A percentile compares a stretch with the other conserved stretches of the same genome.
Conservation (phyloP, 169 alveolate species). For the Plasmodium malariae region DNA sequence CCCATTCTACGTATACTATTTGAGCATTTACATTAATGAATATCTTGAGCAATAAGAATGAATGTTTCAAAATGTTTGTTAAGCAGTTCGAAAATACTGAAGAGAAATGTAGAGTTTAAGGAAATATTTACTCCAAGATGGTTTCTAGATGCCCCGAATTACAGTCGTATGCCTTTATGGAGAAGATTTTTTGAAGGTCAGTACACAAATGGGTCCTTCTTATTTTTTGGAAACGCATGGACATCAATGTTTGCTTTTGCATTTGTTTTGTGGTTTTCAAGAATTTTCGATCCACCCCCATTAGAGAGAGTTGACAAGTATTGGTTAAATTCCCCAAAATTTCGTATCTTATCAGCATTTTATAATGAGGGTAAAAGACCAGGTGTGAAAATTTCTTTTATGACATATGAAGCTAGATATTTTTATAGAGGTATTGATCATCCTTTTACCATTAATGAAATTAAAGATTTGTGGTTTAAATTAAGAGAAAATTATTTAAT, state of each 20-base stretch:
- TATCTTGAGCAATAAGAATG: constrained; percentile 24
- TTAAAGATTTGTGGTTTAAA: constrained; percentile 89
- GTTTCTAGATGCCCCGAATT: constrained; percentile 90
- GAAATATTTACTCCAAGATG: constrained; percentile 86
- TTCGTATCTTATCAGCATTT: constrained; percentile 89
- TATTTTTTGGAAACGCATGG: constrained; percentile 91
- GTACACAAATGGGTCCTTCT: constrained; percentile 85
- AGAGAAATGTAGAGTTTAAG: constrained; percentile 82
- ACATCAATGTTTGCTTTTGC: constrained; percentile 91
- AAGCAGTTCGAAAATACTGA: constrained; percentile 36
- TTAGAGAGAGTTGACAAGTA: constrained; percentile 89
- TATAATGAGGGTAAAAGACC: constrained; percentile 92
- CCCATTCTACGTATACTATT: no score
- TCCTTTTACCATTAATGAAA: constrained; percentile 90
- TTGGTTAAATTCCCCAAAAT: constrained; percentile 90
- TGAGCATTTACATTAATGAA: no score
- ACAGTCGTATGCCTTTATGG: constrained; percentile 89
- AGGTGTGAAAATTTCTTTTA: constrained; percentile 86
- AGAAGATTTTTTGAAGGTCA: constrained; percentile 89
- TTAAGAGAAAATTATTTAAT: constrained; percentile 88
- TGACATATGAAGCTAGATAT: constrained; percentile 90
- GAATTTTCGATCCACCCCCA: constrained; percentile 91
- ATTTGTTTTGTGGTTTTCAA: constrained; percentile 86
- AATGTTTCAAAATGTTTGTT: constrained; percentile 31
- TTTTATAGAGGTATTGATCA: constrained; percentile 91